Percentiles rank a stretch among this genome's conserved stretches.
Evolutionary conservation across 2,329 filamentous ascomycete genomes (phyloP).

Genomic region (Phaeosphaeria sp.): DNA sequence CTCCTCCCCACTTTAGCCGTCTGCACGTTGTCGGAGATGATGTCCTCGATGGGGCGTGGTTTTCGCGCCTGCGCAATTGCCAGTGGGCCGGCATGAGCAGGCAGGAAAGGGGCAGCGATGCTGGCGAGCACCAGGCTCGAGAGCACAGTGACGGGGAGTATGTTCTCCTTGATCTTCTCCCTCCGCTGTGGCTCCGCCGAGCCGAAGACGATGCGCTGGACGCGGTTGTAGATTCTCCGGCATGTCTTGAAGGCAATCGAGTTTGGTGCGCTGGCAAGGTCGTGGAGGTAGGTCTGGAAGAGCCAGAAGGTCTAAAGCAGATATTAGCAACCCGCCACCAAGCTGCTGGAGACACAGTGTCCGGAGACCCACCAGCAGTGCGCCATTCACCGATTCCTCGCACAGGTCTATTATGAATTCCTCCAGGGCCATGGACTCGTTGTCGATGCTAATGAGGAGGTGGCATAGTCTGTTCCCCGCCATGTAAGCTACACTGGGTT

Average conservation of each 20-base stretch:
- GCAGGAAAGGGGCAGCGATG: conserved; percentile 75
- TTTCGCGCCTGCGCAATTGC: conserved; percentile 83
- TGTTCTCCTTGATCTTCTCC: conserved; percentile 82
- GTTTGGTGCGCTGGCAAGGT: conserved; percentile 76
- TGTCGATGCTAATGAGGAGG: conserved; percentile 85
- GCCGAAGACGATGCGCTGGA: conserved; percentile 86
- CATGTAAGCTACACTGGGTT: conserved; percentile 49
- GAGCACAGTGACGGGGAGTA: conserved; percentile 79
- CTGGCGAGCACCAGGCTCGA: conserved; percentile 81
- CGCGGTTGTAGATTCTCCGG: conserved; percentile 83
- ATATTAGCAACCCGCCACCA: conserved; percentile 27
- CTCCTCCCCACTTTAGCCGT: conserved; percentile 68
- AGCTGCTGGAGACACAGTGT: conserved; percentile 28
- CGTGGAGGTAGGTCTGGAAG: conserved; percentile 86
- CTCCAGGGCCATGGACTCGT: conserved; percentile 89
- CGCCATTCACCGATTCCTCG: conserved; percentile 85
- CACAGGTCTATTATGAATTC: conserved; percentile 86
- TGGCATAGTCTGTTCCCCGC: conserved; percentile 67
- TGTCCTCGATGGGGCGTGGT: conserved; percentile 68
- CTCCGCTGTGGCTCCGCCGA: conserved; percentile 70
- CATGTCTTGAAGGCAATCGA: conserved; percentile 82
- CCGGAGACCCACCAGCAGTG: conserved; percentile 70
- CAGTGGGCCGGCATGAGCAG: conserved; percentile 79
- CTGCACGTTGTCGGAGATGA: conserved; percentile 64
- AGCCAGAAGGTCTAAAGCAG: conserved; percentile 80